Evolutionary conservation across 805 yeast species (phyloP), one percentile per base, ranked within the genome.

Genomic region (Yamadazyma sp.): DNA sequence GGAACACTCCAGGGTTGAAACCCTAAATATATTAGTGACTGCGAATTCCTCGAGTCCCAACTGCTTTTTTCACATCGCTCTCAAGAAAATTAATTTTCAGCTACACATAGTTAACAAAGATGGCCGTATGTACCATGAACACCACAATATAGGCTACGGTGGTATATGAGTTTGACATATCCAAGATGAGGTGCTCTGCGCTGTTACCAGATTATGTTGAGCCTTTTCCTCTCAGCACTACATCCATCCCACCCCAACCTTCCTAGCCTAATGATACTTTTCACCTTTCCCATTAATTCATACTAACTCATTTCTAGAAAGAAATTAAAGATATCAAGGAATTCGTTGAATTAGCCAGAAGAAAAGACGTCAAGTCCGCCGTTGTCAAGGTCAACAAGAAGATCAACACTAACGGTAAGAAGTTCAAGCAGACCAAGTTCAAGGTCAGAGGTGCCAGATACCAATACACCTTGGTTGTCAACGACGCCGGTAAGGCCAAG

Each of bases 271-370:
- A n/a, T n/a, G n/a, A 13, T 14, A 3, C 14, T 13, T 27, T 13
- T 15, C 29, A 27, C 13, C 12, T 22, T 11, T 6, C 17, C 17
- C 18, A 13, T 3, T 18, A 7, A 9, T 11, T 5, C 15, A 23
- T 41, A 41, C 41, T 37, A 38, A 41, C 41, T n/a, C 7, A 28
- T 12, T n/a, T n/a, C 14, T 13, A 40, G 40, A 46, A 66, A 65
- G 95, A 91, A 81, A 84, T 93, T 69, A 86, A 87, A 67, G 96
- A 90, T 73, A 89, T 93, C 78, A 93, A 93, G 77, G 85, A 86
- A 77, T 89, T 93, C 78, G 87, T 93, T 71, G 95, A 87, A 77
- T 82, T 89, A 71, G 88, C 93, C 69, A 84, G 89, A 81, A 83
- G 97, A 81, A 80, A 89, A 64, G 98, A 90, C 81, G 88, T 93